Conservation (phyloP, 2,329 filamentous ascomycete species). For the Calonectria pauciramosa region DNA sequence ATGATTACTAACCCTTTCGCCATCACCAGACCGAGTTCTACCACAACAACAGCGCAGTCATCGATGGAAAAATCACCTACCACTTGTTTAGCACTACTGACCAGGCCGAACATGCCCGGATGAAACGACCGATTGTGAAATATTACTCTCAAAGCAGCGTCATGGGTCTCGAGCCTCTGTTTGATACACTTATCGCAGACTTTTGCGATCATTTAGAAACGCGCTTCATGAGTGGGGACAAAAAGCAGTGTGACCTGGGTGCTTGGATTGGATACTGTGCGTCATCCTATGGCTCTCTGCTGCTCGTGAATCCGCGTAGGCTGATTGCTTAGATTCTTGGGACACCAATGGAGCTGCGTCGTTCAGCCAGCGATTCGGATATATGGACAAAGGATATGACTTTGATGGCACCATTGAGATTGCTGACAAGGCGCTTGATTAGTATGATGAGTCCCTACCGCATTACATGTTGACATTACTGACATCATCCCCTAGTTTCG, state of each 20-base stretch:
- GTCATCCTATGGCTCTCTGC: not conserved
- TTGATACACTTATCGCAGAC: constrained; percentile 47
- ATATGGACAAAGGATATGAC: constrained; percentile 55
- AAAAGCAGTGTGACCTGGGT: constrained; percentile 28
- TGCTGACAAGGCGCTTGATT: constrained; percentile 43
- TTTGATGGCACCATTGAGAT: constrained; percentile 52
- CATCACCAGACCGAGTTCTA: constrained; percentile 36
- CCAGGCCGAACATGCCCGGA: constrained; percentile 37
- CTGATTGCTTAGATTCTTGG: constrained; percentile 46
- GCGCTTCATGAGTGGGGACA: constrained; percentile 26
- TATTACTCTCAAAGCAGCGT: constrained; percentile 44
- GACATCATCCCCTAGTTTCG: constrained; percentile 46
- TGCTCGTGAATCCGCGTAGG: not conserved
- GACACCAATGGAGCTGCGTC: constrained; percentile 59
- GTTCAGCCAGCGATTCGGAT: constrained; percentile 58
- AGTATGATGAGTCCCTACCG: constrained; percentile 3
- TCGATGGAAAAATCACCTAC: constrained; percentile 42
- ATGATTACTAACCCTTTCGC: not conserved
- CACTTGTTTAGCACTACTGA: constrained; percentile 43
- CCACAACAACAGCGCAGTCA: constrained; percentile 40
- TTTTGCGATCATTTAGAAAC: constrained; percentile 32
- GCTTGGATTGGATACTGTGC: constrained; percentile 34
- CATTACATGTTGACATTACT: not conserved
- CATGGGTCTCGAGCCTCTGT: constrained; percentile 41
- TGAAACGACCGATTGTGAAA: constrained; percentile 45